Conservation (phyloP, 192 early-diverging fungal species). For the Lobulomyces angularis region DNA sequence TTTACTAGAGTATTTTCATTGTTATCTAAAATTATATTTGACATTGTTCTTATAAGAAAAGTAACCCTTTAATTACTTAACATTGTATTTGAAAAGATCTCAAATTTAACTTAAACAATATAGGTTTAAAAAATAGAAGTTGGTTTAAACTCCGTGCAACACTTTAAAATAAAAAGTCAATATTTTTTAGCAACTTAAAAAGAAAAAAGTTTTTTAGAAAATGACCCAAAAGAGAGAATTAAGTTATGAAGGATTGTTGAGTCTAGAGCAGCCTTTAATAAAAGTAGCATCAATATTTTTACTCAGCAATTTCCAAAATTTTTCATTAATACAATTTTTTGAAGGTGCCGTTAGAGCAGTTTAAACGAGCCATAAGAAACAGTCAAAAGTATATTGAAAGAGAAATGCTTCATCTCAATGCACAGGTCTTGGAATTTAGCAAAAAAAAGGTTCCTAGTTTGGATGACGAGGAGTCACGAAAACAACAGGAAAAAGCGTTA, state of each 20-base stretch:
- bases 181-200: too few relatives aligned
- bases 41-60: too few relatives aligned
- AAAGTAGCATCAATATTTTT: constrained; percentile 45
- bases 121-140: too few relatives aligned
- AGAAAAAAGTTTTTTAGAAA: too few relatives aligned
- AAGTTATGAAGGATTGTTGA: constrained; percentile 63
- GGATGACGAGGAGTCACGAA: constrained; percentile 17
- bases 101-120: too few relatives aligned
- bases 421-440: constrained; percentile 25
- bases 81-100: too few relatives aligned
- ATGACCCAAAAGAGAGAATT: too few relatives aligned
- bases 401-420: constrained; percentile 42
- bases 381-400: constrained; percentile 75
- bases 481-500: constrained; percentile 25
- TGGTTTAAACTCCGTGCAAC: too few relatives aligned
- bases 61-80: too few relatives aligned
- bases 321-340: neutral
- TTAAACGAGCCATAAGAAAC: constrained; percentile 58
- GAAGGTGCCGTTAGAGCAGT: constrained; percentile 78
- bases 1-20: too few relatives aligned
- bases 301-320: neutral
- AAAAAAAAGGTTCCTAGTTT: neutral
- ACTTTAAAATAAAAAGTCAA: too few relatives aligned
- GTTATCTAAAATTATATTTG: too few relatives aligned
- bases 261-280: constrained; percentile 86